Conservation (phyloP, 163 green algal species). For the Scenedesmus sp. region DNA sequence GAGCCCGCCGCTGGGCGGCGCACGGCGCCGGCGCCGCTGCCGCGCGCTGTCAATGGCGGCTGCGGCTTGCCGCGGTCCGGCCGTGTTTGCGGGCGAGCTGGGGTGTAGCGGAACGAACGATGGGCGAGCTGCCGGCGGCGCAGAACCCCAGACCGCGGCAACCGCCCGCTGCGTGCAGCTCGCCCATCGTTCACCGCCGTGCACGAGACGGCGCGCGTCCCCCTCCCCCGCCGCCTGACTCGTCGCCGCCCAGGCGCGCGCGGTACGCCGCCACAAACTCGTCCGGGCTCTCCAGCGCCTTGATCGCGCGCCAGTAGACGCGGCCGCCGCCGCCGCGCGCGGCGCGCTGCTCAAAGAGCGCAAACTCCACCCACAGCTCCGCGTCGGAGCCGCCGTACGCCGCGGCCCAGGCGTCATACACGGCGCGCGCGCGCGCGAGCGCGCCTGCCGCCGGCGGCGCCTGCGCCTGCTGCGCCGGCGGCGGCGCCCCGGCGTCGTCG, state of each 20-base stretch:
- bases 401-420: constrained; percentile 67
- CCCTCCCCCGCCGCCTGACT: too few relatives aligned
- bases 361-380: constrained; percentile 77
- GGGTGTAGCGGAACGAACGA: too few relatives aligned
- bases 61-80: too few relatives aligned
- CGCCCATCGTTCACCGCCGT: too few relatives aligned
- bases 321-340: constrained; percentile 47
- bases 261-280: constrained; percentile 59
- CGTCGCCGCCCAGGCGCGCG: constrained; percentile 19
- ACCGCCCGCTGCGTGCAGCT: too few relatives aligned
- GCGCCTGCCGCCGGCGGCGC: not conserved
- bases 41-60: too few relatives aligned
- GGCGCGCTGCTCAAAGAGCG: constrained; percentile 48
- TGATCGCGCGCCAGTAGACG: constrained; percentile 78
- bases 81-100: too few relatives aligned
- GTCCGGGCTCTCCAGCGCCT: constrained; percentile 61
- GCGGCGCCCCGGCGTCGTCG: not conserved
- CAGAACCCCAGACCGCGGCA: too few relatives aligned
- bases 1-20: too few relatives aligned
- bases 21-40: too few relatives aligned
- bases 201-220: too few relatives aligned
- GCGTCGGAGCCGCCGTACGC: constrained; percentile 62
- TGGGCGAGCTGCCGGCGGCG: too few relatives aligned
- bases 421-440: constrained; percentile 12
- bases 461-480: constrained; percentile 1